Base-by-base conservation (phyloP, 768 basidiomycete species). In the Hortiboletus campestris region DNA sequence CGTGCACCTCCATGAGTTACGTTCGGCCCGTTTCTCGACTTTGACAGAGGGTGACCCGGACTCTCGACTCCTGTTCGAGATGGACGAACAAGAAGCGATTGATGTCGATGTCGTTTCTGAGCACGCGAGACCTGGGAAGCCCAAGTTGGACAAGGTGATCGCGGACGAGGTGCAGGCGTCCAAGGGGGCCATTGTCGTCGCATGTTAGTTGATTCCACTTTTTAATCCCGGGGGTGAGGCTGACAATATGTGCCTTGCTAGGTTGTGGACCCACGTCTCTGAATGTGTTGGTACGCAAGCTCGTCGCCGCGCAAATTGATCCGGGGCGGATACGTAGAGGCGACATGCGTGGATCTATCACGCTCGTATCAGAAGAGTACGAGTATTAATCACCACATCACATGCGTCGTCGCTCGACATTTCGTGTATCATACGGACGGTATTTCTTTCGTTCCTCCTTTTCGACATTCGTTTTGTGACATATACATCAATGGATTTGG, bases 261-360 rank as follows among this genome's bases (percentile, higher is more conserved):
- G 87, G 85, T 61, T 91, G 89, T 63, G 90, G 89, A 2, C 89
- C 89, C 0, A 76, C 78, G 0, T 83, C 86, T 8, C 75, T 91
- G 48, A 86, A 88, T 66, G 83, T 80, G 6, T 72, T 88, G 63
- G 80, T 91, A 9, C 76, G 90, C 40, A 85, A 88, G 67, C 72
- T 80, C 40, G 78, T 90, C 10, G 78, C 86, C 1, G 68, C 75
- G 31, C 81, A 84, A 55, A 87, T 89, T 56, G 76, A 82, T 64
- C 82, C 85, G 20, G 61, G 60, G 31, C 76, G 79, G 53, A 74
- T 86, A 56, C 62, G 76, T 55, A 70, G 73, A 45, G 86, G 84
- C 4, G 84, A 86, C 67, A 74, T 76, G 68, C 78, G 81, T 36
- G 84, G 86, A 17, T 78, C 74, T 20, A 81, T 89, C 52, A 70